phyloP scores from a whole-genome alignment of 148 eudicot genomes.

The Heliosperma pusillum region DNA sequence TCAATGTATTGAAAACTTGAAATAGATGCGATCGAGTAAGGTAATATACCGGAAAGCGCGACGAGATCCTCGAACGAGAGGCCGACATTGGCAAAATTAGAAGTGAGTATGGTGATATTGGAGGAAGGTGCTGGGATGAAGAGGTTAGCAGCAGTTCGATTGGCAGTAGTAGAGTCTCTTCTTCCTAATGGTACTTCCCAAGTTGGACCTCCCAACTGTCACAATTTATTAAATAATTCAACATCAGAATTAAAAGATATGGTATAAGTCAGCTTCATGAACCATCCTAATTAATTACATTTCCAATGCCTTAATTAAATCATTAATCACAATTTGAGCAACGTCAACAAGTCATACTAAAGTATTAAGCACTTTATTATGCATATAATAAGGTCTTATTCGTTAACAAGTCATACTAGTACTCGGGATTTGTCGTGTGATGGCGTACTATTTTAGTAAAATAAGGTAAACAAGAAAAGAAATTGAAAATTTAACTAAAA shows the following conservation, averaged over 20 bases:
- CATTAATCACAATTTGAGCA: neutral
- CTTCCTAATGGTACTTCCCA: constrained; percentile 48
- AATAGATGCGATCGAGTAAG: too few species aligned
- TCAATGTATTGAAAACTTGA: too few species aligned
- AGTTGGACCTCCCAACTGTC: constrained; percentile 45
- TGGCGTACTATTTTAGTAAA: too few species aligned
- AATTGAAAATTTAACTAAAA: too few species aligned
- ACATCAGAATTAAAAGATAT: too few species aligned
- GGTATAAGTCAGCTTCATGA: neutral
- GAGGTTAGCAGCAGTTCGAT: constrained; percentile 31
- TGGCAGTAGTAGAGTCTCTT: constrained; percentile 46
- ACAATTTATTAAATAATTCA: neutral
- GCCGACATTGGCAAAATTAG: constrained; percentile 23
- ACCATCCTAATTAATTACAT: neutral
- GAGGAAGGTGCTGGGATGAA: constrained; percentile 26
- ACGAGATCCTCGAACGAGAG: constrained; percentile 43
- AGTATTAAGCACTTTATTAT: too few species aligned
- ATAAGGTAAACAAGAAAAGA: too few species aligned
- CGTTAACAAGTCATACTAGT: too few species aligned
- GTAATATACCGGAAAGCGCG: constrained; percentile 40
- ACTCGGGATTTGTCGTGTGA: too few species aligned
- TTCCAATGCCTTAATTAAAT: neutral
- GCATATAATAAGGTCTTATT: too few species aligned
- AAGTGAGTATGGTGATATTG: constrained; percentile 7
- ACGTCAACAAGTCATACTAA: too few species aligned